These are phyloP conservation scores for Coemansia aciculifera DNA, from an alignment of 192 early-diverging fungal genomes.

Conservation along the genomic window DNA sequence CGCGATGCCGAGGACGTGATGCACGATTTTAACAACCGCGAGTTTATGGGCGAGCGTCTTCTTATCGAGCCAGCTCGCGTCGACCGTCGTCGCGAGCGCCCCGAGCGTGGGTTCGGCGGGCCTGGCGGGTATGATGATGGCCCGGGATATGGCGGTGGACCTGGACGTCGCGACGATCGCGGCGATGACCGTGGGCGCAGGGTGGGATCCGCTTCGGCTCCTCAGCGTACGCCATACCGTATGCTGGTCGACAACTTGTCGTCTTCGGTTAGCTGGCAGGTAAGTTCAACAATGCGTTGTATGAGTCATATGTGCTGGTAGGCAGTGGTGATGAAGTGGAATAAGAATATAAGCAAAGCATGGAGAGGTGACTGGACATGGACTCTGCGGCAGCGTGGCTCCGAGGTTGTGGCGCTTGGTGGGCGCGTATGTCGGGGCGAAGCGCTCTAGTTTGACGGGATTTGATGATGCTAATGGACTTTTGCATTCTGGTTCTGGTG, in stretches of 20 bases:
- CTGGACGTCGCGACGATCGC: slow-evolving; percentile 48
- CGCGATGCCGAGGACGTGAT: slow-evolving; percentile 91
- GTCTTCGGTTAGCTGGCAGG: slow-evolving; percentile 80
- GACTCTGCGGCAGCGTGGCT: neutral
- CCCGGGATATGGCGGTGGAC: slow-evolving; percentile 17
- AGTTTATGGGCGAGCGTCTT: slow-evolving; percentile 83
- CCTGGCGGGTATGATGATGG: slow-evolving; percentile 9
- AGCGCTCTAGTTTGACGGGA: slow-evolving; percentile 16
- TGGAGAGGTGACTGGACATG: neutral
- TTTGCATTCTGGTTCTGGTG: slow-evolving; percentile 4
- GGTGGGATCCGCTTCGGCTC: slow-evolving; percentile 31
- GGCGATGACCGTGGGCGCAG: slow-evolving; percentile 52
- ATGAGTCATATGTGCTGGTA: neutral
- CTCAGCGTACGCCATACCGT: slow-evolving; percentile 63
- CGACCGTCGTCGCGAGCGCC: slow-evolving; percentile 57
- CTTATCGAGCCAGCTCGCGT: slow-evolving; percentile 80
- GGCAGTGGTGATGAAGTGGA: neutral
- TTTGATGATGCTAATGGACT: slow-evolving; percentile 7
- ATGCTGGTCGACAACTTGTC: slow-evolving; percentile 81
- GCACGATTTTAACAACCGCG: slow-evolving; percentile 75
- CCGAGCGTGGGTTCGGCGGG: slow-evolving; percentile 4
- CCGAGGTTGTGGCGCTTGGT: neutral
- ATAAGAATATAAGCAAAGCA: neutral
- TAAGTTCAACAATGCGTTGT: slow-evolving; percentile 20
- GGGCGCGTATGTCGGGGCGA: slow-evolving; percentile 29